Conservation (phyloP, 352 stramenopile species). For the Globisporangium rhizosaccharum region DNA sequence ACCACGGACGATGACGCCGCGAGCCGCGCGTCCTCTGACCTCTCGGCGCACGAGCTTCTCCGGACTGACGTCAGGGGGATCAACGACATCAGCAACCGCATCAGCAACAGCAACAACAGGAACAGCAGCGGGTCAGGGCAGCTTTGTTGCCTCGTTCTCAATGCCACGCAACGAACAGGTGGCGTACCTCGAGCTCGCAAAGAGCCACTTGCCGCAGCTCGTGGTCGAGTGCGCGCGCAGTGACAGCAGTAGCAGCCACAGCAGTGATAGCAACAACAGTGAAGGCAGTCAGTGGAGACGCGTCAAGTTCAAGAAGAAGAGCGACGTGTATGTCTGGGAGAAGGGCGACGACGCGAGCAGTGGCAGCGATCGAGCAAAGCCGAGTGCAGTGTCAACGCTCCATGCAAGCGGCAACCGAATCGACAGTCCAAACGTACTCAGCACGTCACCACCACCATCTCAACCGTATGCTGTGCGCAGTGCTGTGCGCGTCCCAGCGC, state of each 20-base stretch:
- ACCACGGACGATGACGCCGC: neutral
- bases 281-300: constrained; percentile 15
- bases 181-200: constrained; percentile 18
- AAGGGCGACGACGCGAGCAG: constrained; percentile 19
- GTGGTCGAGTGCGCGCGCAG: constrained; percentile 26
- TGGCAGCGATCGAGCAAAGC: constrained; percentile 8
- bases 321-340: constrained; percentile 40
- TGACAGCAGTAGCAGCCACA: neutral
- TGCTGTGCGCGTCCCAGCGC: constrained; percentile 44
- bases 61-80: neutral
- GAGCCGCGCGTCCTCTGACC: neutral
- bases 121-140: constrained; percentile 17
- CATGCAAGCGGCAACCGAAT: too few relatives aligned
- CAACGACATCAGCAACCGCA: neutral
- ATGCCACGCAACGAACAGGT: constrained; percentile 43
- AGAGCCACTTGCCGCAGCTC: constrained; percentile 22
- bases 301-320: constrained; percentile 32
- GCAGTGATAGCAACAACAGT: neutral
- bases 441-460: neutral
- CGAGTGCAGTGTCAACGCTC: neutral
- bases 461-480: constrained; percentile 51
- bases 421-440: neutral
- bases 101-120: neutral
- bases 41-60: constrained; percentile 1
- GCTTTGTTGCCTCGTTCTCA: constrained; percentile 45